Percentiles rank a stretch among this genome's conserved stretches.
Conservation (phyloP, 2,329 filamentous ascomycete species). For the Sclerotiophoma versabilis region DNA sequence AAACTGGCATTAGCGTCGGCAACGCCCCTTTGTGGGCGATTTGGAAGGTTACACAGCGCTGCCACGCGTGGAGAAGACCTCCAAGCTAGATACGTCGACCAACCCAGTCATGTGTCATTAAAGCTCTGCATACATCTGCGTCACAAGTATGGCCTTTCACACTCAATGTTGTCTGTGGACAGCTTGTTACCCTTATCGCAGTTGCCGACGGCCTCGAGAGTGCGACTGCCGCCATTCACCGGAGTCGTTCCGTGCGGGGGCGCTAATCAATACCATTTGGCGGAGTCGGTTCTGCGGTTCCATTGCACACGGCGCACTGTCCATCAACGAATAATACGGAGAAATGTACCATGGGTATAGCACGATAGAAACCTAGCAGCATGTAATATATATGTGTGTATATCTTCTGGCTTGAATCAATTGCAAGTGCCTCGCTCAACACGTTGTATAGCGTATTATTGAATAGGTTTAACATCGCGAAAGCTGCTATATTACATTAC, state of each 20-base stretch:
- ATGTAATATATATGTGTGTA: not conserved
- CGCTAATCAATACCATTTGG: not conserved
- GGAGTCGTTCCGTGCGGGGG: not conserved
- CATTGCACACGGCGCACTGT: not conserved
- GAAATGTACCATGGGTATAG: not conserved
- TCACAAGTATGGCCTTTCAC: not conserved
- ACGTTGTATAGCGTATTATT: not conserved
- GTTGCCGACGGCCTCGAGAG: not conserved
- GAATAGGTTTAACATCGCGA: too few species aligned
- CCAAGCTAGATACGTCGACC: not conserved
- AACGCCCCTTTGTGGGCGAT: not conserved
- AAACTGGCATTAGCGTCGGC: slow-evolving; percentile 1
- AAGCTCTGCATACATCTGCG: not conserved
- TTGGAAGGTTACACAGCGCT: not conserved
- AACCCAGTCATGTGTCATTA: not conserved
- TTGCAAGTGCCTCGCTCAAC: not conserved
- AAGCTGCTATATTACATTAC: too few species aligned
- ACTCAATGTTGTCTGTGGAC: not conserved
- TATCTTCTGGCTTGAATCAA: not conserved
- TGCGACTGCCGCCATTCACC: slow-evolving; percentile 3
- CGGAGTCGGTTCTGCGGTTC: not conserved
- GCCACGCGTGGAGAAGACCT: not conserved
- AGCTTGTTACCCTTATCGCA: slow-evolving; percentile 1
- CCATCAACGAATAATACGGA: not conserved
- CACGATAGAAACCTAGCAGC: not conserved